Evolutionary conservation across 2,329 filamentous ascomycete genomes (phyloP).

Genomic region (Aspergillus neoniger): DNA sequence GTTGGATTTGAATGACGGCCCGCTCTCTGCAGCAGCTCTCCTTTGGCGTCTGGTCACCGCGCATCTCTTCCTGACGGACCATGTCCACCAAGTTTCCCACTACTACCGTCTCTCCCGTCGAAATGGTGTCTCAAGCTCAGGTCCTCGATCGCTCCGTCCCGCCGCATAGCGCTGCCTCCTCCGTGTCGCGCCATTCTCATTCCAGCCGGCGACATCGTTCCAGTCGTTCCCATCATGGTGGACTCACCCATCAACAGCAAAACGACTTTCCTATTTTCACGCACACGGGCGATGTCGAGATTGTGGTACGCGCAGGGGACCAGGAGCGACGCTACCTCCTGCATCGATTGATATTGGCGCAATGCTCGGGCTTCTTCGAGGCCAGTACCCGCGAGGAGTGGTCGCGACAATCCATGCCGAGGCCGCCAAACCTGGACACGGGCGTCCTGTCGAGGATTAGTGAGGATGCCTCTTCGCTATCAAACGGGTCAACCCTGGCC

Average conservation of each 20-base stretch:
- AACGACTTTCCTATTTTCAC: slow-evolving; percentile 94
- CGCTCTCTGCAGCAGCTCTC: slow-evolving; percentile 10
- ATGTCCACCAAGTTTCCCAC: slow-evolving; percentile 24
- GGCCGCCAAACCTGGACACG: slow-evolving; percentile 51
- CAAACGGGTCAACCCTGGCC: slow-evolving; percentile 40
- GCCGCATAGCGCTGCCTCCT: slow-evolving; percentile 61
- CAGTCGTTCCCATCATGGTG: slow-evolving; percentile 78
- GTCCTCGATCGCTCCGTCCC: slow-evolving; percentile 56
- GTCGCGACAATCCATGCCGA: slow-evolving; percentile 49
- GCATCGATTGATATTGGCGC: slow-evolving; percentile 81
- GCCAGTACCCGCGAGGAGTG: slow-evolving; percentile 75
- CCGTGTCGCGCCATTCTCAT: slow-evolving; percentile 64
- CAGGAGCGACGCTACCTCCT: slow-evolving; percentile 83
- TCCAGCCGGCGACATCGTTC: slow-evolving; percentile 70
- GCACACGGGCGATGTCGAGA: slow-evolving; percentile 90
- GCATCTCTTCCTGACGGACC: slow-evolving; percentile 12
- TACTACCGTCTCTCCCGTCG: slow-evolving; percentile 10
- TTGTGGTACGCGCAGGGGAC: slow-evolving; percentile 68
- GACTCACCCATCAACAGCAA: slow-evolving; percentile 66
- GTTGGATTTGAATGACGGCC: slow-evolving; percentile 18
- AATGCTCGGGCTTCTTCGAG: slow-evolving; percentile 93
- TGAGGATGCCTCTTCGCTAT: slow-evolving; percentile 37
- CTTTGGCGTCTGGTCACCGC: slow-evolving; percentile 20
- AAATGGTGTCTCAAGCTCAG: slow-evolving; percentile 48
- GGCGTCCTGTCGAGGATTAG: slow-evolving; percentile 37